Evolutionary conservation across 23 red algal genomes (phyloP).

Genomic region (Gracilaria gracilis): DNA sequence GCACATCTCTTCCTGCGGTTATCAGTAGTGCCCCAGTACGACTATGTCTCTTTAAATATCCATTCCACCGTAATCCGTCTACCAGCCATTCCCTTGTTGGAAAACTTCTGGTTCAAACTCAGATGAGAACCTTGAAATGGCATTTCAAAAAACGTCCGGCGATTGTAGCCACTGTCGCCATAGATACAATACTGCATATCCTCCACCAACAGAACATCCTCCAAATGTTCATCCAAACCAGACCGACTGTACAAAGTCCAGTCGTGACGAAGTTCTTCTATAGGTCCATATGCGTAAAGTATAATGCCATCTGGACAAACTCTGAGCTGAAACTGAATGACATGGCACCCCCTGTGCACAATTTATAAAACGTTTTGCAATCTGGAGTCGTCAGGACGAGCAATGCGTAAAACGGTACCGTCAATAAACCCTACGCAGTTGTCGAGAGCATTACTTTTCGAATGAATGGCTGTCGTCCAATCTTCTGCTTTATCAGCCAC

Average conservation of each 20-base stretch:
- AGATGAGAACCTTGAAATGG: constrained; percentile 47
- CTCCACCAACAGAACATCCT: neutral
- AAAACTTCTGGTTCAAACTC: constrained; percentile 9
- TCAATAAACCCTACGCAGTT: constrained; percentile 32
- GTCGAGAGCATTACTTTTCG: neutral
- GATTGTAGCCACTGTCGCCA: constrained; percentile 48
- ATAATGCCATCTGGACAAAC: constrained; percentile 23
- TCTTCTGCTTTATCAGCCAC: neutral
- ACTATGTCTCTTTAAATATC: constrained; percentile 54
- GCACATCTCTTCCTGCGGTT: constrained; percentile 39
- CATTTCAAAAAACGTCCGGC: constrained; percentile 30
- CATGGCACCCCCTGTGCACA: constrained; percentile 17
- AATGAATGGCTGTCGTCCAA: neutral
- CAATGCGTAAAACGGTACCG: neutral
- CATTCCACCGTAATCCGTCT: constrained; percentile 52
- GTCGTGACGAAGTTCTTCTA: constrained; percentile 41
- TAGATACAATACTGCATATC: constrained; percentile 50
- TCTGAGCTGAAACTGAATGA: constrained; percentile 35
- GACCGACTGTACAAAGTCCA: constrained; percentile 25
- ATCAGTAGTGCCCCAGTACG: constrained; percentile 37
- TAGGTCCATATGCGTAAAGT: constrained; percentile 33
- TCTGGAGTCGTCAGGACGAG: neutral
- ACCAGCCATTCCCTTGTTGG: constrained; percentile 40
- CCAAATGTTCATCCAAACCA: neutral
- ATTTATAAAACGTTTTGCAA: constrained; percentile 41